Evolutionary conservation across 2,329 filamentous ascomycete genomes (phyloP).

Genomic region (Rugonectria rugulosa): DNA sequence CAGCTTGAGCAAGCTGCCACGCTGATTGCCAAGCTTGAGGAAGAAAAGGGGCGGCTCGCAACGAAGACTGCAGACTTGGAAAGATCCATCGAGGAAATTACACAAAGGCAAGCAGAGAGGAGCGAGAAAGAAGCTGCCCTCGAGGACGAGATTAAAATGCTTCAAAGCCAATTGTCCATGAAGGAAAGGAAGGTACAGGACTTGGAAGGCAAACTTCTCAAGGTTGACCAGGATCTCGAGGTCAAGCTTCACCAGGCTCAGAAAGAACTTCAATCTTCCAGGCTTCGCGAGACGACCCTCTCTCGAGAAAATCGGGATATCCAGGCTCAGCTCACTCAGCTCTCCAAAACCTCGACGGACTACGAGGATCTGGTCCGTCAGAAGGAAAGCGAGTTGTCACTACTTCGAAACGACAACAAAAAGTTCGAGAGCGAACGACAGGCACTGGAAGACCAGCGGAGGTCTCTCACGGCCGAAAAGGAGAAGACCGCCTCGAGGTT

Average conservation of each 20-base stretch:
- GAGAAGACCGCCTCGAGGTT: conserved; percentile 79
- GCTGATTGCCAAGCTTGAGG: conserved; percentile 85
- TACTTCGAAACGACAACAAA: conserved; percentile 85
- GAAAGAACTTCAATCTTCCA: conserved; percentile 80
- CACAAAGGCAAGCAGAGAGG: conserved; percentile 74
- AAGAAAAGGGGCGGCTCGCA: conserved; percentile 81
- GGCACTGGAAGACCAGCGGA: conserved; percentile 80
- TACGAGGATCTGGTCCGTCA: conserved; percentile 93
- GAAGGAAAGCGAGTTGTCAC: conserved; percentile 90
- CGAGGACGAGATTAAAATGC: conserved; percentile 85
- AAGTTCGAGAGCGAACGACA: conserved; percentile 83
- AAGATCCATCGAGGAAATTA: conserved; percentile 72
- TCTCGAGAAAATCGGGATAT: conserved; percentile 82
- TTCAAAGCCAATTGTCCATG: conserved; percentile 86
- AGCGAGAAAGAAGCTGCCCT: conserved; percentile 79
- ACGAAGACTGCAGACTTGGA: conserved; percentile 75
- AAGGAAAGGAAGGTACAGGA: conserved; percentile 93
- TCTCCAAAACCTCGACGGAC: conserved; percentile 90
- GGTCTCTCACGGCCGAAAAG: conserved; percentile 74
- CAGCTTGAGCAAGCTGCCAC: conserved; percentile 92
- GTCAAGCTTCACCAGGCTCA: conserved; percentile 79
- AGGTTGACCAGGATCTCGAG: conserved; percentile 88
- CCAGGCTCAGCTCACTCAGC: conserved; percentile 82
- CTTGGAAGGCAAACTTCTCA: conserved; percentile 82
- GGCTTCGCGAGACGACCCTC: conserved; percentile 78